A percentile compares a stretch with the other conserved stretches of the same genome.
Evolutionary conservation across 2,329 filamentous ascomycete species (phyloP).

Genomic region (Fusarium devonianum): DNA sequence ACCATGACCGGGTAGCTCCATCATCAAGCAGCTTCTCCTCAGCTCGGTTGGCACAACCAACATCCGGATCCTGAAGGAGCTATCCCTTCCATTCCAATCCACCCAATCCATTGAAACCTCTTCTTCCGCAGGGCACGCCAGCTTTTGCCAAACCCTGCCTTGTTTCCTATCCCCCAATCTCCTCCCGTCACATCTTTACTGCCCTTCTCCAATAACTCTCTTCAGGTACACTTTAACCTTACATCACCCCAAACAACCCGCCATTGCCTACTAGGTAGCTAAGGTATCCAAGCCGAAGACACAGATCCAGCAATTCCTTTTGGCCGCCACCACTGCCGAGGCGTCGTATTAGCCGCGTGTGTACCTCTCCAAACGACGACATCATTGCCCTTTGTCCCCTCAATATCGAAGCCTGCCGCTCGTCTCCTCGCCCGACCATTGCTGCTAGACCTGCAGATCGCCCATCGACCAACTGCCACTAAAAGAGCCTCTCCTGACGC

Average conservation of each 20-base stretch:
- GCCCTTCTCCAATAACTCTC: background rate
- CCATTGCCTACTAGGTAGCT: too few species aligned
- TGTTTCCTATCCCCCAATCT: conserved; percentile 3
- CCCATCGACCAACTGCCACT: conserved; percentile 26
- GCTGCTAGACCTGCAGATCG: conserved; percentile 28
- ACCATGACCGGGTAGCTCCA: background rate
- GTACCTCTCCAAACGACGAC: conserved; percentile 14
- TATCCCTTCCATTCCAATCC: conserved; percentile 26
- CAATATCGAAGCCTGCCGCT: background rate
- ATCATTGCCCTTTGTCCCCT: conserved; percentile 25
- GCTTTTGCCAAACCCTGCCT: conserved; percentile 5
- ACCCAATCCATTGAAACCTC: conserved; percentile 5
- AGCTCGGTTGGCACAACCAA: conserved; percentile 3
- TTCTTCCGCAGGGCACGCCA: conserved; percentile 16
- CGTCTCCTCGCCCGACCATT: conserved; percentile 11
- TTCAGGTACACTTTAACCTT: background rate
- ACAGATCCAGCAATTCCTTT: too few species aligned
- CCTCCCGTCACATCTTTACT: background rate
- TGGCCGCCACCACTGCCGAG: conserved; percentile 1
- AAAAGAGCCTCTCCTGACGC: conserved; percentile 9
- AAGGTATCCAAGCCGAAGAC: too few species aligned
- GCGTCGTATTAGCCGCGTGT: conserved; percentile 4
- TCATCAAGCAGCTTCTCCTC: background rate
- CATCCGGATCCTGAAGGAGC: conserved; percentile 10
- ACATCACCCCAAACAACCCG: background rate